These are phyloP conservation scores for Mucor circinelloides DNA, from an alignment of 371 early-diverging fungal species.

Conservation along the genomic window DNA sequence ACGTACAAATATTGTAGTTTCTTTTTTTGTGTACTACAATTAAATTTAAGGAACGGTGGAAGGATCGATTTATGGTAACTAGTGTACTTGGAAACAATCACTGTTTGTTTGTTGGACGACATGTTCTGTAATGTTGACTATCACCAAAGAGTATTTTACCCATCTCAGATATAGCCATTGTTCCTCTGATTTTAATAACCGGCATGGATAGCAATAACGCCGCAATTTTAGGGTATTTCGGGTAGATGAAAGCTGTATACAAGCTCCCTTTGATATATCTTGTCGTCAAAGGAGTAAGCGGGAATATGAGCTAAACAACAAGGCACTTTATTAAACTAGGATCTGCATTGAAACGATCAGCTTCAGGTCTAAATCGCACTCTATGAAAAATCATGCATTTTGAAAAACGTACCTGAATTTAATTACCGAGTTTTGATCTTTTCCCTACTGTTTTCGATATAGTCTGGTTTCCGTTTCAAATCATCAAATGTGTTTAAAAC, in stretches of 20 bases:
- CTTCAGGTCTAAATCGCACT: background rate
- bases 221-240: background rate
- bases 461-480: background rate
- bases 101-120: background rate
- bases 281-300: background rate
- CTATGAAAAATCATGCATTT: background rate
- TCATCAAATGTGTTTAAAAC: background rate
- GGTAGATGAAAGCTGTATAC: background rate
- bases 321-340: background rate
- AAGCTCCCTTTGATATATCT: background rate
- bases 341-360: background rate
- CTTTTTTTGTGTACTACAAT: background rate
- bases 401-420: background rate
- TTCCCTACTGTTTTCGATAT: background rate
- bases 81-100: background rate
- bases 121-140: no score
- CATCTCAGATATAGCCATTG: background rate
- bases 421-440: background rate
- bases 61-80: background rate
- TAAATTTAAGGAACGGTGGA: background rate
- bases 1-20: background rate
- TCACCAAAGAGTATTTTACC: no score
- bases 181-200: background rate
- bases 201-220: background rate
- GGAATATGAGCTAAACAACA: background rate